Base-by-base conservation (phyloP, 257 asterid genomes). In the Scutellaria baicalensis region DNA sequence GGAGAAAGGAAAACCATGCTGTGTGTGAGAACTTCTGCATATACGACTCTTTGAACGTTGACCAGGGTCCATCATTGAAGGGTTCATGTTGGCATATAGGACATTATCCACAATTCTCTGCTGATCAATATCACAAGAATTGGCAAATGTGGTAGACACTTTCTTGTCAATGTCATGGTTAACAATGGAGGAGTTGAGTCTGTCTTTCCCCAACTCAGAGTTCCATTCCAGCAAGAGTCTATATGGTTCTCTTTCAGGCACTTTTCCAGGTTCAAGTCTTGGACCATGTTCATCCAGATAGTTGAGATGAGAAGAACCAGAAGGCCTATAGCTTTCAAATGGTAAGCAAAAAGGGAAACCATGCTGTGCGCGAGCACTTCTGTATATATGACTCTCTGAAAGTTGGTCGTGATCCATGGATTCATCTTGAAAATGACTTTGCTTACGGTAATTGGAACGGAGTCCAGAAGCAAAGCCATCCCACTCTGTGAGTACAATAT, bases 221-320 rank as follows among this genome's bases (percentile, higher is more conserved):
- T 83, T 80, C 90, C 86, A 81, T 61, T 78, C 79, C 70, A 87
- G 77, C 76, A 84, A 75, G 69, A 72, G 74, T 65, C 75, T 59
- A 43, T 6, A 56, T 8, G 80, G 81, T 69, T 73, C 71, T 58
- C 80, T 73, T n/a, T n/a, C n/a, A n/a, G n/a, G n/a, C n/a, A n/a
- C n/a, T n/a, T n/a, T n/a, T 75, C 74, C 43, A 70, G 65, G 60
- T 36, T 71, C 82, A 77, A 60, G 49, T 69, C 48, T 75, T 60
- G 77, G 70, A 68, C 43, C 69, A 57, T 69, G 72, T 63, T 69
- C 87, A 54, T 83, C 79, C 43, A 67, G 79, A 65, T 73, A 75
- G 74, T 68, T 40, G 38, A 80, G 68, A 75, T 62, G 84, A 70
- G 51, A 80, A 31, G 69, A 59, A 68, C 71, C 70, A 43, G 73